A percentile compares a stretch with the other conserved stretches of the same genome.
These are phyloP conservation scores for Tripterygium wilfordii DNA, from an alignment of 177 flowering plant species.

Conservation along the genomic window DNA sequence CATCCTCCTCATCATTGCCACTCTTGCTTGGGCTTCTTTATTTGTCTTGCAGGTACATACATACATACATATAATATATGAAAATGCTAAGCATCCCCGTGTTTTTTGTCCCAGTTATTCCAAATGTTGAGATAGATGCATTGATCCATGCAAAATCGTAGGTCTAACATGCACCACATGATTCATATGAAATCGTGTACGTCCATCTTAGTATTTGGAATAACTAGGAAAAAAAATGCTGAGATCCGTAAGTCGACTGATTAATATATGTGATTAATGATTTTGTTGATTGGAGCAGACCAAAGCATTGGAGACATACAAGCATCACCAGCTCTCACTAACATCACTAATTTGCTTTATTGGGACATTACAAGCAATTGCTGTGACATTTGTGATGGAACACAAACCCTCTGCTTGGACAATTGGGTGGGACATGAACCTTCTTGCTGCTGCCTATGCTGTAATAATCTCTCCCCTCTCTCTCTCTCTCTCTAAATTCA, in stretches of 20 bases:
- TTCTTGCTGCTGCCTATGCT: constrained; percentile 87
- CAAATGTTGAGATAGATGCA: too few species aligned
- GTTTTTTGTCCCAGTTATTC: neutral
- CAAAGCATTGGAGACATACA: constrained; percentile 25
- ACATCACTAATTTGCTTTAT: constrained; percentile 67
- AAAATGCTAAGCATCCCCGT: neutral
- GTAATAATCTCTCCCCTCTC: constrained; percentile 34
- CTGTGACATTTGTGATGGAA: constrained; percentile 76
- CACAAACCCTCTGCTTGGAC: constrained; percentile 54
- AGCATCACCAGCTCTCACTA: constrained; percentile 51
- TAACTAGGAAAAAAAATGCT: too few species aligned
- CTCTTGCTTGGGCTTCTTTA: constrained; percentile 79
- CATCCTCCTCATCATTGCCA: constrained; percentile 54
- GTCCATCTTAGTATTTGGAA: too few species aligned
- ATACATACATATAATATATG: neutral
- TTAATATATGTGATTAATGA: neutral
- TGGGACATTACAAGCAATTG: constrained; percentile 75
- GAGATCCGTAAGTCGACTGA: too few species aligned
- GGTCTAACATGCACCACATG: too few species aligned
- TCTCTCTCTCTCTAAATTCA: constrained; percentile 8
- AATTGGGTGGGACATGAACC: too few species aligned
- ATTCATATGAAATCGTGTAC: too few species aligned
- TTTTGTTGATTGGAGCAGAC: constrained; percentile 10
- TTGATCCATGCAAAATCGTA: too few species aligned
- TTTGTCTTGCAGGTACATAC: constrained; percentile 61